A percentile compares a stretch with the other conserved stretches of the same genome.
These are phyloP conservation scores for Didymella lethalis DNA, from an alignment of 2,329 filamentous ascomycete genomes.

Conservation along the genomic window DNA sequence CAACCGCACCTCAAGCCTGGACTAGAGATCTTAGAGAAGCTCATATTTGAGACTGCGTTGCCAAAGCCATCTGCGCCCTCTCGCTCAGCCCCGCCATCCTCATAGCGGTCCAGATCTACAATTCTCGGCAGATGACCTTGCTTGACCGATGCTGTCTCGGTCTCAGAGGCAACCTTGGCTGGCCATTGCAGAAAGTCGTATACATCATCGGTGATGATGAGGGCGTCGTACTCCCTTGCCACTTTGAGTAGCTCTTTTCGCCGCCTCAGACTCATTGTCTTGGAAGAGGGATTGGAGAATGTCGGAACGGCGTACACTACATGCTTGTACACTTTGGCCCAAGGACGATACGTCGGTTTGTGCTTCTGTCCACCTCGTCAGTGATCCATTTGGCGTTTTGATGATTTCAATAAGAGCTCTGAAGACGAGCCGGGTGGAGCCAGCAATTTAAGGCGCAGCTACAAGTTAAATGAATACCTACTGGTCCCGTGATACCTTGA, in stretches of 20 bases:
- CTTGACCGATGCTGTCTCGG: slow-evolving; percentile 38
- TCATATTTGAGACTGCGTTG: slow-evolving; percentile 83
- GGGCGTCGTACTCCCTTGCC: slow-evolving; percentile 78
- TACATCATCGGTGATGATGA: slow-evolving; percentile 90
- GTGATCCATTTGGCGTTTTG: neutral
- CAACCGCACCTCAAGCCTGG: slow-evolving; percentile 89
- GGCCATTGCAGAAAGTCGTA: slow-evolving; percentile 93
- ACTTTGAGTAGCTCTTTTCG: slow-evolving; percentile 75
- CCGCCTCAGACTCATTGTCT: slow-evolving; percentile 76
- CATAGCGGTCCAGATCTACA: slow-evolving; percentile 76
- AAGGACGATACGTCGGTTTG: slow-evolving; percentile 64
- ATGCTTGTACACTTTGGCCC: slow-evolving; percentile 83
- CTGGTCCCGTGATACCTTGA: slow-evolving; percentile 54
- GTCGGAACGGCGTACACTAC: slow-evolving; percentile 89
- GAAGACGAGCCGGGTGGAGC: neutral
- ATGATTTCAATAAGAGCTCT: neutral
- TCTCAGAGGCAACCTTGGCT: slow-evolving; percentile 40
- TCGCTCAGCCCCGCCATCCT: slow-evolving; percentile 65
- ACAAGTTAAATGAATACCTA: slow-evolving; percentile 40
- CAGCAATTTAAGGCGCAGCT: neutral
- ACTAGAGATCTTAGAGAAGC: slow-evolving; percentile 86
- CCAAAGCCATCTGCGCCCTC: slow-evolving; percentile 70
- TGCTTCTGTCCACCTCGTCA: slow-evolving; percentile 52
- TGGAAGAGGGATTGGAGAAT: slow-evolving; percentile 86
- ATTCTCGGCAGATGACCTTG: slow-evolving; percentile 70